Evolutionary conservation across 345 rosid genomes (phyloP).

Genomic region (Acer negundo): DNA sequence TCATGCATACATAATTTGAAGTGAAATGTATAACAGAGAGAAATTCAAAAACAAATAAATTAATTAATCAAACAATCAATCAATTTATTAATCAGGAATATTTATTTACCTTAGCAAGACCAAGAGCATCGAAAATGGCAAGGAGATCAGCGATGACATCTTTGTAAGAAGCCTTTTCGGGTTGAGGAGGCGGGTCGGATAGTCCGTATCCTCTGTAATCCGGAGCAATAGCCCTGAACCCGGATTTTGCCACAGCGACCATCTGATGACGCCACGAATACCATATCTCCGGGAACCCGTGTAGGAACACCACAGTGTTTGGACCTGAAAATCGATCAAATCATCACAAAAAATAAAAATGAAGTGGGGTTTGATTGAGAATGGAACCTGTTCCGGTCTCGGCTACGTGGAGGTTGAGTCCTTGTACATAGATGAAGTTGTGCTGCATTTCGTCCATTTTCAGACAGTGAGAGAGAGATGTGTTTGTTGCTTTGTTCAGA

Average conservation of each 20-base stretch:
- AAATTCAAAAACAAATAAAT: too few species aligned
- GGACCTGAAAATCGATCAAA: too few species aligned
- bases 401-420: constrained; percentile 48
- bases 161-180: constrained; percentile 35
- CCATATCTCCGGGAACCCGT: constrained; percentile 73
- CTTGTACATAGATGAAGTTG: constrained; percentile 33
- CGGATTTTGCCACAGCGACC: constrained; percentile 45
- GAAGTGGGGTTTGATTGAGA: neutral
- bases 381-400: constrained; percentile 39
- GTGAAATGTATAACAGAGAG: neutral
- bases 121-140: constrained; percentile 44
- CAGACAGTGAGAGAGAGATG: neutral
- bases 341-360: too few species aligned
- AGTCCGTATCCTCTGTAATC: constrained; percentile 57
- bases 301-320: constrained; percentile 46
- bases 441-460: constrained; percentile 50
- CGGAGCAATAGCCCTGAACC: constrained; percentile 52
- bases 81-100: too few species aligned
- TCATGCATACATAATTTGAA: too few species aligned
- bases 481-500: too few species aligned
- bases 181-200: constrained; percentile 50
- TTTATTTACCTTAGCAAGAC: constrained; percentile 33
- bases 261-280: constrained; percentile 66
- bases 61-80: neutral
- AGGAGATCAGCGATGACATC: constrained; percentile 44